Conservation (phyloP, 768 basidiomycete genomes). For the Rhodotorula taiwanensis region DNA sequence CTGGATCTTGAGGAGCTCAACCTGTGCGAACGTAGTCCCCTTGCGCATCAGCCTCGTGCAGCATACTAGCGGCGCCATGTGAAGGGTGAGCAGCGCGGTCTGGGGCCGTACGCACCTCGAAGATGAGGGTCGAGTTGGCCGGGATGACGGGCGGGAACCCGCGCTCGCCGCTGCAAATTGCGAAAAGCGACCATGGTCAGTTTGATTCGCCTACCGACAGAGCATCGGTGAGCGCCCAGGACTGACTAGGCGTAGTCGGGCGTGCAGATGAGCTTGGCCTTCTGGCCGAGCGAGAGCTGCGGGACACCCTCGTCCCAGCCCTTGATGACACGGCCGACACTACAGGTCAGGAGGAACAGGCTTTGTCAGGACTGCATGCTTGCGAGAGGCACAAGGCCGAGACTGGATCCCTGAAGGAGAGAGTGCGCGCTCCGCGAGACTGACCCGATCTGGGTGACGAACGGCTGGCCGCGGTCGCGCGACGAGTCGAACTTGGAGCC, state of each 20-base stretch:
- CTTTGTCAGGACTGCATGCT: not conserved
- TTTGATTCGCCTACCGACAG: too few species aligned
- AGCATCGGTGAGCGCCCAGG: not conserved
- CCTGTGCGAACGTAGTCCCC: constrained; percentile 42
- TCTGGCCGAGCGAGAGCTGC: constrained; percentile 67
- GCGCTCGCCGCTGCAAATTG: constrained; percentile 51
- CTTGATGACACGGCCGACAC: constrained; percentile 72
- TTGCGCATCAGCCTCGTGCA: too few species aligned
- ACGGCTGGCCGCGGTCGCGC: constrained; percentile 53
- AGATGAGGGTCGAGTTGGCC: constrained; percentile 62
- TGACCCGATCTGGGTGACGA: constrained; percentile 49
- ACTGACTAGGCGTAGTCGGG: constrained; percentile 60
- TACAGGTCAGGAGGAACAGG: constrained; percentile 50
- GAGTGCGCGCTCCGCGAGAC: too few species aligned
- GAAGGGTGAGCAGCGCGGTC: not conserved
- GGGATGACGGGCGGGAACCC: constrained; percentile 71
- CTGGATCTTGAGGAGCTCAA: constrained; percentile 70
- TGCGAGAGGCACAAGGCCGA: not conserved
- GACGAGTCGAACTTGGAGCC: constrained; percentile 54
- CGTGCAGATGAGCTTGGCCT: constrained; percentile 51
- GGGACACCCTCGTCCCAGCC: constrained; percentile 87
- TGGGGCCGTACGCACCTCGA: constrained; percentile 49
- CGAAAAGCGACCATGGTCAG: too few species aligned
- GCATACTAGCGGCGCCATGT: too few species aligned
- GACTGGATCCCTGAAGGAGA: not conserved